phyloP scores from a whole-genome alignment of 108 stramenopile genomes.

The Cyclotella sp. region DNA sequence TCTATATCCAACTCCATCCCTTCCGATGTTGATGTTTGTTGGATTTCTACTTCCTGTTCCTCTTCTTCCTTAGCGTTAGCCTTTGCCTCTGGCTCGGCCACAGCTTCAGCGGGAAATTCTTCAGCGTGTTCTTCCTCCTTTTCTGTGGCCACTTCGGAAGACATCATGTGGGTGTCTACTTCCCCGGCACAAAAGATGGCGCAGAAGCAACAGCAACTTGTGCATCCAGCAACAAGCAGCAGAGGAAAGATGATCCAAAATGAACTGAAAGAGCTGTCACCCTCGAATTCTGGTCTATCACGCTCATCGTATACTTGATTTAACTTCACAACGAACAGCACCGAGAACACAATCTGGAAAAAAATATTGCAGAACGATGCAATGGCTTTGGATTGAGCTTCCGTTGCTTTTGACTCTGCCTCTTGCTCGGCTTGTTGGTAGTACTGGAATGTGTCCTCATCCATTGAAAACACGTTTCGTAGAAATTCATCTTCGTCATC shows the following conservation, averaged over 20 bases:
- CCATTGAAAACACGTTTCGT: conserved; percentile 53
- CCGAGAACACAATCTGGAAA: conserved; percentile 65
- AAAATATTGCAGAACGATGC: conserved; percentile 53
- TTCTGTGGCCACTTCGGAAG: conserved; percentile 29
- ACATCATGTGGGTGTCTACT: conserved; percentile 39
- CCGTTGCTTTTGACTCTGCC: conserved; percentile 66
- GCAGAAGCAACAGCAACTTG: conserved; percentile 70
- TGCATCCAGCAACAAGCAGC: conserved; percentile 66
- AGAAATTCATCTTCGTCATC: conserved; percentile 52
- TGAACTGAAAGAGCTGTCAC: conserved; percentile 59
- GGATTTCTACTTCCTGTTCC: conserved; percentile 7
- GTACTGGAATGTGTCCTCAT: conserved; percentile 73
- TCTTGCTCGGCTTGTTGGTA: conserved; percentile 73
- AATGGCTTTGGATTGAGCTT: conserved; percentile 65
- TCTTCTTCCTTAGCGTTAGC: background rate
- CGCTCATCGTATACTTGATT: conserved; percentile 56
- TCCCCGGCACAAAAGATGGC: conserved; percentile 69
- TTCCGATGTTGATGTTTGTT: conserved; percentile 5
- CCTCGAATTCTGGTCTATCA: conserved; percentile 48
- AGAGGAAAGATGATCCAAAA: conserved; percentile 86
- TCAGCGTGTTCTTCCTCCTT: too few species aligned
- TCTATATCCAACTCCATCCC: conserved; percentile 22
- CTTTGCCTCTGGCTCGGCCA: background rate
- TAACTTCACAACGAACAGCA: conserved; percentile 74
- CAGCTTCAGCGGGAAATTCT: background rate